These are phyloP conservation scores for Colletotrichum ledebouriae DNA, from an alignment of 2,329 filamentous ascomycete species.

Conservation along the genomic window DNA sequence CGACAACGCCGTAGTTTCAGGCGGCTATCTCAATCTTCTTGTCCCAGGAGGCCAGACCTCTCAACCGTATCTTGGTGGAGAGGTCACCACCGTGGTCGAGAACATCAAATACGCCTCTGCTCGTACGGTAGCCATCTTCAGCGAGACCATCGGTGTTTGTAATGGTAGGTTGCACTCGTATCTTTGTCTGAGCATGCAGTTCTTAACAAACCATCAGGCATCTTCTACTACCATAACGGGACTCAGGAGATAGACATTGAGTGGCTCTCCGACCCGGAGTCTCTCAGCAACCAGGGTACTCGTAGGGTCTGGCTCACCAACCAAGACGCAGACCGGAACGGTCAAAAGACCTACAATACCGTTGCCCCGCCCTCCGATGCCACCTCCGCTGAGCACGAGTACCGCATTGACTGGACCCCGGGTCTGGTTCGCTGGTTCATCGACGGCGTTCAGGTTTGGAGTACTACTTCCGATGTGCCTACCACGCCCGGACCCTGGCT, in stretches of 20 bases:
- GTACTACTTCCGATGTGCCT: slow-evolving; percentile 47
- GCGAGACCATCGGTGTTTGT: slow-evolving; percentile 48
- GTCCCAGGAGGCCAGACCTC: slow-evolving; percentile 47
- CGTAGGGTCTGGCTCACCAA: slow-evolving; percentile 50
- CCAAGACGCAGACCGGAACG: slow-evolving; percentile 47
- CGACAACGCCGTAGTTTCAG: slow-evolving; percentile 44
- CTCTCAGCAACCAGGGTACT: slow-evolving; percentile 46
- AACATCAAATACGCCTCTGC: slow-evolving; percentile 51
- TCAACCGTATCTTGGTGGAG: slow-evolving; percentile 45
- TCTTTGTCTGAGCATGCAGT: rapidly evolving
- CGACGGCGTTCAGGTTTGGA: slow-evolving; percentile 47
- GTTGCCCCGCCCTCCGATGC: slow-evolving; percentile 44
- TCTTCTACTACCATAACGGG: slow-evolving; percentile 49
- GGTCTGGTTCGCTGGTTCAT: slow-evolving; percentile 47
- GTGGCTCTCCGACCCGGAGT: slow-evolving; percentile 50
- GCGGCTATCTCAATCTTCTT: slow-evolving; percentile 49
- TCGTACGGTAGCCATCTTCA: slow-evolving; percentile 48
- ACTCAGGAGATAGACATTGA: slow-evolving; percentile 51
- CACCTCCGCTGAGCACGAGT: slow-evolving; percentile 49
- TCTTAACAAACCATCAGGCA: slow-evolving; percentile 43
- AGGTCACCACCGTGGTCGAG: slow-evolving; percentile 45
- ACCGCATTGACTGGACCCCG: slow-evolving; percentile 50
- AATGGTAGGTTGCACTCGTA: slow-evolving; percentile 44
- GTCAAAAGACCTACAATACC: slow-evolving; percentile 38
- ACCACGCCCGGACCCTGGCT: slow-evolving; percentile 47